phyloP scores from a whole-genome alignment of 768 basidiomycete species.

The Lactarius pseudohatsudake region DNA sequence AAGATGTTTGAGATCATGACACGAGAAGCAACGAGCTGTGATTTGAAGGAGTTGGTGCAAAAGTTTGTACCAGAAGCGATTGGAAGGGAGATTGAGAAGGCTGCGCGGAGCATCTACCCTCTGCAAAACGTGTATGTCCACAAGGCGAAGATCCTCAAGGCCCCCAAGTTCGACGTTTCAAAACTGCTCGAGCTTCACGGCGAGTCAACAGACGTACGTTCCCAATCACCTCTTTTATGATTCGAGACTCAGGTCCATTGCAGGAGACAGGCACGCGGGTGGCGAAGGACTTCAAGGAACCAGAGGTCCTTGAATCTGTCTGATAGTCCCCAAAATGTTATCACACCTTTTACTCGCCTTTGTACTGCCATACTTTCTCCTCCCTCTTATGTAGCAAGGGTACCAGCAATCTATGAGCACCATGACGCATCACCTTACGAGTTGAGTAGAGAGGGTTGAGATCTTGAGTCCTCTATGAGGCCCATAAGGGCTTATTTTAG shows the following conservation, averaged over 20 bases:
- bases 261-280: slow-evolving; percentile 95
- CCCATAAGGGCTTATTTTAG: background rate
- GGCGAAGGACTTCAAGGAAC: slow-evolving; percentile 97
- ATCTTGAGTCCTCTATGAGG: no score
- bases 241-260: slow-evolving; percentile 26
- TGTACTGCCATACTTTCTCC: slow-evolving; percentile 31
- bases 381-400: slow-evolving; percentile 40
- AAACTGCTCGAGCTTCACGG: slow-evolving; percentile 97
- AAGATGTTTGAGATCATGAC: slow-evolving; percentile 99
- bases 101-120: slow-evolving; percentile 93
- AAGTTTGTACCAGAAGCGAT: slow-evolving; percentile 99
- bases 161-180: slow-evolving; percentile 93
- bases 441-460: background rate
- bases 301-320: slow-evolving; percentile 88
- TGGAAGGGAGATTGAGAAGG: slow-evolving; percentile 99
- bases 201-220: slow-evolving; percentile 87
- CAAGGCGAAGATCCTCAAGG: slow-evolving; percentile 98
- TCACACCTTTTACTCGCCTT: slow-evolving; percentile 20
- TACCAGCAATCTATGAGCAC: slow-evolving; percentile 41
- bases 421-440: slow-evolving; percentile 17
- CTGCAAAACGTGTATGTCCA: slow-evolving; percentile 98
- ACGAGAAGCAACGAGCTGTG: slow-evolving; percentile 90
- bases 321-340: slow-evolving; percentile 44
- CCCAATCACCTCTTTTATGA: background rate
- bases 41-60: slow-evolving; percentile 96